Conservation (phyloP, 1,284 basidiomycete species). For the Ceratobasidium sp. region DNA sequence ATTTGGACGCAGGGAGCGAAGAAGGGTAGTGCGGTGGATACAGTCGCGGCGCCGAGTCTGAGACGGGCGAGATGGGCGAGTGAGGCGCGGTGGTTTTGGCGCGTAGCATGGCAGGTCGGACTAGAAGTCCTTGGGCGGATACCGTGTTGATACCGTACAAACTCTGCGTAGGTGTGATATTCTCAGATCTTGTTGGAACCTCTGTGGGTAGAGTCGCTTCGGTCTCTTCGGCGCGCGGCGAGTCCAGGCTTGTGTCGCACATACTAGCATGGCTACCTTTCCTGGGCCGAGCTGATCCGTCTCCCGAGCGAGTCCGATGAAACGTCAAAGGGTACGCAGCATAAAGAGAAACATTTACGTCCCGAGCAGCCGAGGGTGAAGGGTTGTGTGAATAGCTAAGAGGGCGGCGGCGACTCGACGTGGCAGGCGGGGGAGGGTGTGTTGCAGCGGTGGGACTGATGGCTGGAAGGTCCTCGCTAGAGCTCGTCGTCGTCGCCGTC, state of each 20-base stretch:
- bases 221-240: background rate
- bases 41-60: slow-evolving; percentile 26
- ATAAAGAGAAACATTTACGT: slow-evolving; percentile 24
- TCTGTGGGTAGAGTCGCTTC: background rate
- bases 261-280: slow-evolving; percentile 22
- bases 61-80: slow-evolving; percentile 11
- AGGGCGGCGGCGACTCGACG: slow-evolving; percentile 7
- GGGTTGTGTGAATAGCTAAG: slow-evolving; percentile 11
- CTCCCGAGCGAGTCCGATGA: slow-evolving; percentile 31
- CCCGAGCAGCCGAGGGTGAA: background rate
- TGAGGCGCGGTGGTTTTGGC: slow-evolving; percentile 28
- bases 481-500: slow-evolving; percentile 7
- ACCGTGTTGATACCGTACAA: slow-evolving; percentile 28
- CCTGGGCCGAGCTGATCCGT: slow-evolving; percentile 3
- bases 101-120: slow-evolving; percentile 36
- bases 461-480: slow-evolving; percentile 29
- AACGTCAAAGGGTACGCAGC: slow-evolving; percentile 37
- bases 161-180: slow-evolving; percentile 31
- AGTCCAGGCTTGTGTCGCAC: background rate
- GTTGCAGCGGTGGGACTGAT: background rate
- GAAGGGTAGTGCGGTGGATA: slow-evolving; percentile 26
- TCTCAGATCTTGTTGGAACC: background rate
- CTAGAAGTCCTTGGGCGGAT: slow-evolving; percentile 32
- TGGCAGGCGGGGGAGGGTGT: background rate
- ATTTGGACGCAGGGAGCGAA: slow-evolving; percentile 32